Percentiles rank a stretch among this genome's conserved stretches.
Evolutionary conservation across 2,329 filamentous ascomycete genomes (phyloP).

Genomic region (Dothistroma septosporum): DNA sequence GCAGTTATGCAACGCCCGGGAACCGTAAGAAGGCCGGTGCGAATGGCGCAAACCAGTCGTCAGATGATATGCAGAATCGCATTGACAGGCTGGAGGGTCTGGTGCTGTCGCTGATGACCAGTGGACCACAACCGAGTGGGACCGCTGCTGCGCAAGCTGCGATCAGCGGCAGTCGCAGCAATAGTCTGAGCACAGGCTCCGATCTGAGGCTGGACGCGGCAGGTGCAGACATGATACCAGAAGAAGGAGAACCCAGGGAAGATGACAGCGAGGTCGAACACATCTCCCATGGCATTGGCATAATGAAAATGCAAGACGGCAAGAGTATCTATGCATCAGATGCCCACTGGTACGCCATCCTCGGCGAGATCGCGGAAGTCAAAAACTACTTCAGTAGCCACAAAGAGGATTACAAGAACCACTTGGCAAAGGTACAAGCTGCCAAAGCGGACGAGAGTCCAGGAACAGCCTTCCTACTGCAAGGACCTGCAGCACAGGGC

Average conservation of each 20-base stretch:
- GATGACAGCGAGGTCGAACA: constrained; percentile 61
- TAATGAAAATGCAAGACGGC: constrained; percentile 52
- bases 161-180: constrained; percentile 44
- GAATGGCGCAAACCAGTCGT: constrained; percentile 46
- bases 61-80: constrained; percentile 97
- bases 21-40: constrained; percentile 65
- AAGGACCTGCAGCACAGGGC: constrained; percentile 63
- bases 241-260: constrained; percentile 45
- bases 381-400: constrained; percentile 83
- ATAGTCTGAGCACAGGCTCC: constrained; percentile 36
- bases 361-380: constrained; percentile 76
- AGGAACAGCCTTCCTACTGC: constrained; percentile 75
- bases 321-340: constrained; percentile 48
- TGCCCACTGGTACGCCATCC: constrained; percentile 51
- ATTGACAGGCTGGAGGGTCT: constrained; percentile 92
- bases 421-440: constrained; percentile 69
- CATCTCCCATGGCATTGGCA: constrained; percentile 48
- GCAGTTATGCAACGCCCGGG: constrained; percentile 69
- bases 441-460: constrained; percentile 57
- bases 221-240: constrained; percentile 54
- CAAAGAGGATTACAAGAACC: constrained; percentile 83
- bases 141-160: constrained; percentile 55
- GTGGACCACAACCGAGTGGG: constrained; percentile 58
- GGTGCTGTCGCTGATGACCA: constrained; percentile 91
- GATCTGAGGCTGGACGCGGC: constrained; percentile 50